Evolutionary conservation across 306 rosid species (phyloP).

Genomic region (Acacia crassicarpa): DNA sequence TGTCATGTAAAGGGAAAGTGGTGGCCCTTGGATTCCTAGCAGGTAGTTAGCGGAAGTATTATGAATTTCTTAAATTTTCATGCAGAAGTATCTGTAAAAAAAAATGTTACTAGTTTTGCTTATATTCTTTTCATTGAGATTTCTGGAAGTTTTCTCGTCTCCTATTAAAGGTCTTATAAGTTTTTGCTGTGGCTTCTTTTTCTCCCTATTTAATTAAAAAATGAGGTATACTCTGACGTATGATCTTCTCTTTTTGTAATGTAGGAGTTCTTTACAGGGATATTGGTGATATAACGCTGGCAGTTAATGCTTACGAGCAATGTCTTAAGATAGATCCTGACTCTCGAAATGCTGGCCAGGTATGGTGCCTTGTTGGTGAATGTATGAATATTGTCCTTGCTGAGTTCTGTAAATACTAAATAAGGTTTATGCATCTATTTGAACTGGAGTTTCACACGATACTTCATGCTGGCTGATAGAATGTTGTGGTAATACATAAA

Average conservation of each 20-base stretch:
- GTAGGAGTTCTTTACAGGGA: conserved; percentile 96
- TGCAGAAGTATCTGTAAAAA: neutral
- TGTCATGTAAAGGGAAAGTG: no score
- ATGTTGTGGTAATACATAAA: neutral
- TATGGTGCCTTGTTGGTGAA: conserved; percentile 33
- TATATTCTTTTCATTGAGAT: neutral
- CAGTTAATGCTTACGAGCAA: conserved; percentile 91
- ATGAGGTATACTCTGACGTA: conserved; percentile 12
- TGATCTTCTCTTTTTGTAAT: conserved; percentile 30
- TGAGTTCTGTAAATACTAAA: conserved; percentile 5
- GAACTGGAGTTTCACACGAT: neutral
- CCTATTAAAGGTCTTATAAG: neutral
- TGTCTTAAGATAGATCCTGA: conserved; percentile 96
- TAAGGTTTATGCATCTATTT: neutral
- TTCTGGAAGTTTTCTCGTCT: neutral
- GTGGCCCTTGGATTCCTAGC: no score
- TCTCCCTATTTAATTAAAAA: neutral
- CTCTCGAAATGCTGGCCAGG: conserved; percentile 99
- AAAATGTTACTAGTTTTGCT: neutral
- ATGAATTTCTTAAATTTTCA: neutral
- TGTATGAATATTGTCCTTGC: neutral
- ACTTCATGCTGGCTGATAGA: neutral
- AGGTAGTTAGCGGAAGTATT: neutral
- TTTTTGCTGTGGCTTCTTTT: neutral
- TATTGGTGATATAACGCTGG: conserved; percentile 82